Evolutionary conservation across 306 rosid genomes (phyloP), one percentile per base, ranked within the genome.

Genomic region (Dryas drummondii): DNA sequence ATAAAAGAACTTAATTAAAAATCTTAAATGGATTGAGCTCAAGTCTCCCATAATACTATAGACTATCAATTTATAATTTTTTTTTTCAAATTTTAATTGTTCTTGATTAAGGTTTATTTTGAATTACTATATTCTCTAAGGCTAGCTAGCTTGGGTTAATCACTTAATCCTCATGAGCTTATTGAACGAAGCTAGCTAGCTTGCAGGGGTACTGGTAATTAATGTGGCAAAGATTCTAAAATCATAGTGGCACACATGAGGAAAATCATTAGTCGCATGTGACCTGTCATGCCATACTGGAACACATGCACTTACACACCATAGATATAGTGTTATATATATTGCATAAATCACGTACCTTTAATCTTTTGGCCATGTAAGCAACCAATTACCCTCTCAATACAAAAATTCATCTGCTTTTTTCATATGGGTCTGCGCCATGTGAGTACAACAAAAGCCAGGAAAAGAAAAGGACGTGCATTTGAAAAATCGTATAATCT

Each of bases 391-490:
- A 65, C 10, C 44, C 8, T 22, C 56, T 14, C 73, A 32, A 32
- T 32, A 32, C 37, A 1, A 32, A 32, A 32, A 32, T 5, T 22
- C 5, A 57, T 57, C 73, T 73, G 66, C 65, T 78, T 63, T 75
- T 72, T 53, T 26, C 42, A 70, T 7, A 67, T 70, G 52, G 80
- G 72, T 53, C 77, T 81, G 57, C 78, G 41, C 83, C 92, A 88
- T 88, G 92, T 84, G 94, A 80, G 84, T 58, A 73, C 82, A 82
- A 79, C 74, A 82, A 89, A 87, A 81, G 89, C 75, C 69, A 78
- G 78, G 68, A 63, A 80, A 75, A 76, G 92, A 86, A 87, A 87
- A 82, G 80, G 87, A 87, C 91, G 69, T 68, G 80, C 85, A 81
- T 84, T 86, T 84, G 40, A 79, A 63, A 62, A 71, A 56, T 71